Evolutionary conservation across 139 green algal genomes (phyloP), one percentile per base, ranked within the genome.

Genomic region (Nannochloris sp.): DNA sequence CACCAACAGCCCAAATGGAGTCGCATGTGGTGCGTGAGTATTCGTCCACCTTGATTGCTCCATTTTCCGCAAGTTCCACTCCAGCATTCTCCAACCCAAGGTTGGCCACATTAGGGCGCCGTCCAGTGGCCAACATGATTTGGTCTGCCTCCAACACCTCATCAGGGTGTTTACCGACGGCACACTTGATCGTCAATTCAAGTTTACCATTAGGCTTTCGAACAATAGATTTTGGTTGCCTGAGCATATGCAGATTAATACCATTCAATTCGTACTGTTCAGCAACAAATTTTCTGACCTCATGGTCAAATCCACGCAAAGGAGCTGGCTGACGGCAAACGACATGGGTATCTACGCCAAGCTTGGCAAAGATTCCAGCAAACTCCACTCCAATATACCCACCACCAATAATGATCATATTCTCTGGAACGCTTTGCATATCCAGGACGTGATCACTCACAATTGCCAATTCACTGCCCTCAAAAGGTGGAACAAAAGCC

Each of bases 301-400:
- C 78, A 16, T 64, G 68, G 34, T 85, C 78, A 48, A 85, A 85
- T 19, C 75, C 75, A n/a, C 66, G 25, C 34, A 97, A 76, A 0
- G 85, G 87, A 57, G 85, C 56, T 34, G 73, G 67, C 43, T 72
- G 61, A 27, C 91, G 75, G 74, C 77, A 95, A 27, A 93, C 61
- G 18, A 94, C 57, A 69, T 98, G 82, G 19, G 90, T 83, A 9
- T 96, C 79, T 1, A 70, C 53, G 29, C 92, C 93, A 43, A 98
- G 75, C 55, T 87, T 81, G 6, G 78, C 61, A 74, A 96, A 98
- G 67, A 99, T 98, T 67, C 88, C 77, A 27, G 84, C 81, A 78
- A 97, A 97, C 81, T 98, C 92, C 11, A 98, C 69, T 8, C 87
- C 85, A 64, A 99, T 99, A 85, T 98, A 99, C 46, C 94, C 91